phyloP scores from a whole-genome alignment of 2,329 filamentous ascomycete genomes.

The Aspergillus intermedius region DNA sequence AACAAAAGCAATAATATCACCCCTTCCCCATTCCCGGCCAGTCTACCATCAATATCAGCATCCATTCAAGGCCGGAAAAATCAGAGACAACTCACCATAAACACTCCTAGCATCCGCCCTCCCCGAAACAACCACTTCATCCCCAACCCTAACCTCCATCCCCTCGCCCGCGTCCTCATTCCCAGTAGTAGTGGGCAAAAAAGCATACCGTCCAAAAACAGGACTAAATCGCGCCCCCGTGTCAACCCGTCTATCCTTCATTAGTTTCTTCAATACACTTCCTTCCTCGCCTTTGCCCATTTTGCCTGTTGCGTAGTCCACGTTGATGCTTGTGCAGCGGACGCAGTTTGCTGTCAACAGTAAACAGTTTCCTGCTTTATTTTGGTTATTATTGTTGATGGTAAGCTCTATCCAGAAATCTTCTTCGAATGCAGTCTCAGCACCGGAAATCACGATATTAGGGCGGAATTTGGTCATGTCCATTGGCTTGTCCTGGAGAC shows the following conservation, averaged over 20 bases:
- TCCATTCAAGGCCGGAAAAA: background rate
- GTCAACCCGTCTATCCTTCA: slow-evolving; percentile 65
- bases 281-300: slow-evolving; percentile 52
- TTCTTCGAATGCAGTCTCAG: slow-evolving; percentile 55
- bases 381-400: slow-evolving; percentile 22
- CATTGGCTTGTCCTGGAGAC: slow-evolving; percentile 48
- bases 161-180: slow-evolving; percentile 10
- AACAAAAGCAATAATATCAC: too few relatives aligned
- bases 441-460: slow-evolving; percentile 62
- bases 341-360: slow-evolving; percentile 63
- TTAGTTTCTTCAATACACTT: slow-evolving; percentile 62
- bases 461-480: slow-evolving; percentile 66
- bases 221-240: slow-evolving; percentile 60
- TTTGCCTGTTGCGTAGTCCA: slow-evolving; percentile 62
- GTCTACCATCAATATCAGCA: background rate
- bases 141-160: slow-evolving; percentile 47
- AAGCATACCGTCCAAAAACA: slow-evolving; percentile 68
- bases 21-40: background rate
- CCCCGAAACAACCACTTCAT: slow-evolving; percentile 49
- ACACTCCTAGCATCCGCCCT: slow-evolving; percentile 48
- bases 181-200: slow-evolving; percentile 40
- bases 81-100: slow-evolving; percentile 43
- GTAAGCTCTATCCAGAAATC: slow-evolving; percentile 64
- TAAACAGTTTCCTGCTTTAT: slow-evolving; percentile 31
- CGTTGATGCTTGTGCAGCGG: slow-evolving; percentile 63